Evolutionary conservation across 1,284 basidiomycete genomes (phyloP).

Genomic region (Lentinus polychrous): DNA sequence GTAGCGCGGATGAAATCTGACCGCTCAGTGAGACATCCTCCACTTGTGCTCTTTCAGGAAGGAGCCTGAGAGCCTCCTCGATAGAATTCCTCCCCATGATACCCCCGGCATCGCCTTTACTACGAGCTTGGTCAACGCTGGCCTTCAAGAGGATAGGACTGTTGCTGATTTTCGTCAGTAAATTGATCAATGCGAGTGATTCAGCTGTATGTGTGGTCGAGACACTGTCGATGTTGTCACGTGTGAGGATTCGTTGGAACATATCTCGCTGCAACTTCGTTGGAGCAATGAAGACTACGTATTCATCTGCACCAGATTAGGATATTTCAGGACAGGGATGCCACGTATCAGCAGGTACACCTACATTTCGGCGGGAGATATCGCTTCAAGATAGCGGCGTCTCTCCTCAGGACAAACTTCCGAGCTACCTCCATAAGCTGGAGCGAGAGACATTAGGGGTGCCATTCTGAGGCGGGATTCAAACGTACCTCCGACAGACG

Average conservation of each 20-base stretch:
- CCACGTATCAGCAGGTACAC: slow-evolving; percentile 22
- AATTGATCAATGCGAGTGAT: slow-evolving; percentile 77
- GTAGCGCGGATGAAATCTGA: slow-evolving; percentile 26
- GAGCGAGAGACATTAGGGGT: background rate
- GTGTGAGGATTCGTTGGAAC: slow-evolving; percentile 69
- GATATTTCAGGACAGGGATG: background rate
- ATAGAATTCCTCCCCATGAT: slow-evolving; percentile 44
- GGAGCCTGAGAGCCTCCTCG: slow-evolving; percentile 54
- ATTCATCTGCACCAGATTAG: slow-evolving; percentile 62
- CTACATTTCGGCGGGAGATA: slow-evolving; percentile 89
- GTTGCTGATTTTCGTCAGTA: slow-evolving; percentile 88
- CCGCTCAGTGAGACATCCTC: slow-evolving; percentile 76
- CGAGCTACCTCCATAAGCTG: slow-evolving; percentile 75
- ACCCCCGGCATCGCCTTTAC: slow-evolving; percentile 28
- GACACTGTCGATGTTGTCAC: slow-evolving; percentile 58
- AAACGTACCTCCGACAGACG: slow-evolving; percentile 59
- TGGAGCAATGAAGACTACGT: slow-evolving; percentile 86
- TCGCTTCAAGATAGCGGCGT: slow-evolving; percentile 73
- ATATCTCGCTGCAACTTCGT: slow-evolving; percentile 78
- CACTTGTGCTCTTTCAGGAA: slow-evolving; percentile 58
- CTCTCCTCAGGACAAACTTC: slow-evolving; percentile 88
- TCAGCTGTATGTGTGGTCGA: slow-evolving; percentile 68
- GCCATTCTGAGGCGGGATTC: background rate
- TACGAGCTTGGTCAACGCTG: slow-evolving; percentile 54
- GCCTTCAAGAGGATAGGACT: slow-evolving; percentile 83